A percentile compares a stretch with the other conserved stretches of the same genome.
phyloP scores from a whole-genome alignment of 139 green algal genomes.

The Edaphochlamys debaryana region DNA sequence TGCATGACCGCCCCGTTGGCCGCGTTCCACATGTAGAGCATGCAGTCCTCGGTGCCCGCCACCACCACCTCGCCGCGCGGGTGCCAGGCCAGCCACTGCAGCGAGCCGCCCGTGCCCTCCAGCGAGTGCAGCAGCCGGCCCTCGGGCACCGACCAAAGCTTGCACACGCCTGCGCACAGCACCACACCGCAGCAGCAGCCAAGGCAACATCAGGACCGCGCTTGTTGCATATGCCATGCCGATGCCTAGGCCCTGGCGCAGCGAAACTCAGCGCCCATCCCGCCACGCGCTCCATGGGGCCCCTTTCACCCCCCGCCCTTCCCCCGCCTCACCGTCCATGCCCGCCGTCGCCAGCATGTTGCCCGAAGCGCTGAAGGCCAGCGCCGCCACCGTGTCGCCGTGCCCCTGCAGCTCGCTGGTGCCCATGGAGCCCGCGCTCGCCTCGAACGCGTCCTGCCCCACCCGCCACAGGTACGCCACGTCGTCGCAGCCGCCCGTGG shows the following conservation, averaged over 20 bases:
- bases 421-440: conserved; percentile 57
- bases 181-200: neutral
- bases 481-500: conserved; percentile 85
- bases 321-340: conserved; percentile 88
- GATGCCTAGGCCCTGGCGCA: no score
- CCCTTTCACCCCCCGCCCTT: no score
- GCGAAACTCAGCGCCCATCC: no score
- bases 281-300: no score
- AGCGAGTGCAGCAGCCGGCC: conserved; percentile 70
- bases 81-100: conserved; percentile 96
- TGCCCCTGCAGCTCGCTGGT: conserved; percentile 83
- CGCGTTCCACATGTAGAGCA: conserved; percentile 97
- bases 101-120: conserved; percentile 81
- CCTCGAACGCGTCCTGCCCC: conserved; percentile 74
- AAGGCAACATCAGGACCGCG: neutral
- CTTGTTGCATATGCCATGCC: no score
- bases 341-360: conserved; percentile 84
- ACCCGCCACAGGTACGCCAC: conserved; percentile 78
- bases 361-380: conserved; percentile 85
- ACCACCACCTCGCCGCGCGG: conserved; percentile 90
- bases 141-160: conserved; percentile 73
- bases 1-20: conserved; percentile 88
- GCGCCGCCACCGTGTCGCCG: conserved; percentile 83
- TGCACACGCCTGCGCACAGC: conserved; percentile 59
- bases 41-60: conserved; percentile 93